Conservation (phyloP, 331 rosid genomes). For the Acacia concinna region DNA sequence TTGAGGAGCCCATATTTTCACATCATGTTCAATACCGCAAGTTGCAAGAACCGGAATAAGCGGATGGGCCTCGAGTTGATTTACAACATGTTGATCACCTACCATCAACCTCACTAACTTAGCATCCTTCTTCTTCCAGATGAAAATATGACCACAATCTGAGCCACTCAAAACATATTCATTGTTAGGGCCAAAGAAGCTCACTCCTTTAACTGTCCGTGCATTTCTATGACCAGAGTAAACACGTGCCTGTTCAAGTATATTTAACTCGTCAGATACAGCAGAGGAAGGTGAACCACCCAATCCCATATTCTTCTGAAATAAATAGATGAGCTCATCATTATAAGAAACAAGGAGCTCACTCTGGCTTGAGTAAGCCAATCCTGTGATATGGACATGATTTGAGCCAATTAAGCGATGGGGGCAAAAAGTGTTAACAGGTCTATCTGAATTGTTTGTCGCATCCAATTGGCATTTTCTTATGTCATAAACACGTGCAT, state of each 20-base stretch:
- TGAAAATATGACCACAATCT: constrained; percentile 14
- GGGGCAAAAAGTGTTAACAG: constrained; percentile 49
- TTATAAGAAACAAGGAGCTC: constrained; percentile 57
- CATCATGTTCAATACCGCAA: constrained; percentile 50
- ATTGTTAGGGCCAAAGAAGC: constrained; percentile 35
- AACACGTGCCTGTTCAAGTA: constrained; percentile 40
- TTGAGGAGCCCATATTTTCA: constrained; percentile 55
- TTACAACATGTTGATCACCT: constrained; percentile 30
- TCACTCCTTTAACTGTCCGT: constrained; percentile 35
- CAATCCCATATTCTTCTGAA: constrained; percentile 44
- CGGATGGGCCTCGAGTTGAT: constrained; percentile 57
- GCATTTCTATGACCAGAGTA: constrained; percentile 36
- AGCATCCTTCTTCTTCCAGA: constrained; percentile 16
- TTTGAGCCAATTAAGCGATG: constrained; percentile 40
- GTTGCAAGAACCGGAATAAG: constrained; percentile 53
- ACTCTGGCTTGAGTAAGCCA: constrained; percentile 52
- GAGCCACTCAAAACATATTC: constrained; percentile 30
- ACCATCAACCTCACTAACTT: constrained; percentile 30
- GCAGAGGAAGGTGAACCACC: constrained; percentile 41
- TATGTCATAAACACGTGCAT: constrained; percentile 61
- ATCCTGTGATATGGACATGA: constrained; percentile 48
- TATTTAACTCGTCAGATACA: constrained; percentile 36
- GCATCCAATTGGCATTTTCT: constrained; percentile 39
- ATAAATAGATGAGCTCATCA: constrained; percentile 57
- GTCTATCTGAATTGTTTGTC: constrained; percentile 41